phyloP scores from a whole-genome alignment of 176 grass and related monocot genomes.

The Oryza punctata region DNA sequence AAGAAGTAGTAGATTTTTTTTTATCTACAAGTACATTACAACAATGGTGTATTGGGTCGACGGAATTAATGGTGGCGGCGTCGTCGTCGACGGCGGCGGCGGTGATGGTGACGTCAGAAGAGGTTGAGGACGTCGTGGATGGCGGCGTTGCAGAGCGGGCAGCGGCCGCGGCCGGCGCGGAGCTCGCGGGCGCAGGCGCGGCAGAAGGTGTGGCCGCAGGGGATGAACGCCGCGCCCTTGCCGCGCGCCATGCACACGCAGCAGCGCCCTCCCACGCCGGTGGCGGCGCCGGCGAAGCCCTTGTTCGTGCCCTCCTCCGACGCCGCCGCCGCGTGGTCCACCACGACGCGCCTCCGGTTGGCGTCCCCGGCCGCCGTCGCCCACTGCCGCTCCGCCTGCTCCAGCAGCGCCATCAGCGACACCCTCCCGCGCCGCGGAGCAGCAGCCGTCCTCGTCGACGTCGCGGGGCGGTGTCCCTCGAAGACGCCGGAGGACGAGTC shows the following conservation, averaged over 20 bases:
- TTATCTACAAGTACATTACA: not conserved
- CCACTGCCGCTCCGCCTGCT: constrained; percentile 74
- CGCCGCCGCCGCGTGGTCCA: not conserved
- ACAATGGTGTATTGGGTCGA: not conserved
- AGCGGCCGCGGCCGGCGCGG: constrained; percentile 62
- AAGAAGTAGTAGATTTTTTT: not conserved
- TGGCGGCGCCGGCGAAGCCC: not conserved
- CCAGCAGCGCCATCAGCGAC: constrained; percentile 81
- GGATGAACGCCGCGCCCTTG: constrained; percentile 80
- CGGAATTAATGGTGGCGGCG: not conserved
- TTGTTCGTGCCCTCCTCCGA: not conserved
- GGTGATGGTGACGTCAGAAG: constrained; percentile 37
- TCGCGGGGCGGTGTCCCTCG: not conserved
- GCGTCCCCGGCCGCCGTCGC: not conserved
- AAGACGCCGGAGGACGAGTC: not conserved
- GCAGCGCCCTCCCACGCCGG: constrained; percentile 41
- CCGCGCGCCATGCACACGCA: constrained; percentile 78
- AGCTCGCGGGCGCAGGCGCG: constrained; percentile 74
- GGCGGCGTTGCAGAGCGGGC: constrained; percentile 83
- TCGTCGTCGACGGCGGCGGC: not conserved
- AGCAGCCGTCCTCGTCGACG: not conserved
- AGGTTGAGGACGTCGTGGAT: constrained; percentile 85
- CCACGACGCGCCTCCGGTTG: constrained; percentile 34
- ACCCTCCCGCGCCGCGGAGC: constrained; percentile 19
- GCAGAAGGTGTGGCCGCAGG: constrained; percentile 96